A percentile compares a stretch with the other conserved stretches of the same genome.
Evolutionary conservation across 75 land plant genomes (phyloP).

Genomic region (Cryptomeria japonica): DNA sequence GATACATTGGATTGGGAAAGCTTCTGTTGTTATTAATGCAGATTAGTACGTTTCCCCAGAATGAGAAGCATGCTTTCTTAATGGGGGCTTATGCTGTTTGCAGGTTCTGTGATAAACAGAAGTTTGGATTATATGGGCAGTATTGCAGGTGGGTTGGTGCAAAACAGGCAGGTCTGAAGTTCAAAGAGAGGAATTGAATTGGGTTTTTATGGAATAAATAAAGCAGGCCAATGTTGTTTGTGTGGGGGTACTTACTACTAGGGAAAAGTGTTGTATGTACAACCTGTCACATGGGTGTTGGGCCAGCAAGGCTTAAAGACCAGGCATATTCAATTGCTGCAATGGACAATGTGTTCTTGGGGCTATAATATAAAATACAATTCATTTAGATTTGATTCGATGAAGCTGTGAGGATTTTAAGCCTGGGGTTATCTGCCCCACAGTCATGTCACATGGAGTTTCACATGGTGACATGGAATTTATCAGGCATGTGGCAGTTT

Average conservation of each 20-base stretch:
- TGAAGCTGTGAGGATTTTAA: background rate
- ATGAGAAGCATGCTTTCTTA: background rate
- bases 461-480: background rate
- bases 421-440: background rate
- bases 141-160: too few species aligned
- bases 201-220: background rate
- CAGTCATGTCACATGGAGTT: background rate
- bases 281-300: background rate
- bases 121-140: background rate
- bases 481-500: background rate
- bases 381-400: background rate
- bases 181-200: background rate
- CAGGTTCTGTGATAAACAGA: background rate
- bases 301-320: background rate
- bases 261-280: background rate
- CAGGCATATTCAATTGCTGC: background rate
- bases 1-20: background rate
- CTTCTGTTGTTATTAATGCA: background rate
- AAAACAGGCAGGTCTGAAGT: background rate
- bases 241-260: background rate
- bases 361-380: background rate
- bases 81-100: background rate
- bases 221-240: background rate
- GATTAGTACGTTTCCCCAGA: background rate
- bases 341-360: background rate